Evolutionary conservation across 2,329 filamentous ascomycete genomes (phyloP).

Genomic region (Alternaria ethzedia): DNA sequence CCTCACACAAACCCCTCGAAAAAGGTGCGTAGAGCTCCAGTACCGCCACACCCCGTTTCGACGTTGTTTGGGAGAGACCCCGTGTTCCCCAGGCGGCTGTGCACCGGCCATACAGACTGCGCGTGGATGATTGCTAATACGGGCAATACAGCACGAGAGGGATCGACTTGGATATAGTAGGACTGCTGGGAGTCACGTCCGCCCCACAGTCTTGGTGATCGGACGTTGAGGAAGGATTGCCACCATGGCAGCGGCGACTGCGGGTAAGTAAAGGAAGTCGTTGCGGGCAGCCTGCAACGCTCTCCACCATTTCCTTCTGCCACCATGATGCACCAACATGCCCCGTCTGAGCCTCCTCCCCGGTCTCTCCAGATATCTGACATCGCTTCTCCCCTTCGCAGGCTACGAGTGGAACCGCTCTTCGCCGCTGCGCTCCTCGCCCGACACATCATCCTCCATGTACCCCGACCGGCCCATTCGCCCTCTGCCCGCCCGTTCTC

Average conservation of each 20-base stretch:
- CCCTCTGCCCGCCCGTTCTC: slow-evolving; percentile 84
- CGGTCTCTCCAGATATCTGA: slow-evolving; percentile 41
- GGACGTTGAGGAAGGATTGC: slow-evolving; percentile 31
- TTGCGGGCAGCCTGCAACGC: slow-evolving; percentile 29
- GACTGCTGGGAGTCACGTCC: slow-evolving; percentile 17
- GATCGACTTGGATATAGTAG: slow-evolving; percentile 7
- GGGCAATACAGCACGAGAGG: slow-evolving; percentile 21
- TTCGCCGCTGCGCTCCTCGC: slow-evolving; percentile 50
- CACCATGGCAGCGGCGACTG: slow-evolving; percentile 51
- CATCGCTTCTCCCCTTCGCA: slow-evolving; percentile 42
- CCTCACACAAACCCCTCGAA: slow-evolving; percentile 35
- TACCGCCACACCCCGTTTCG: slow-evolving; percentile 11
- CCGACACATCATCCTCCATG: slow-evolving; percentile 78
- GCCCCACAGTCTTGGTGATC: slow-evolving; percentile 21
- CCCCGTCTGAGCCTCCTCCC: slow-evolving; percentile 26
- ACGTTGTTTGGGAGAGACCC: not conserved
- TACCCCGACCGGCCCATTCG: slow-evolving; percentile 92
- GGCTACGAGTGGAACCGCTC: slow-evolving; percentile 52
- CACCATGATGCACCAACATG: slow-evolving; percentile 18
- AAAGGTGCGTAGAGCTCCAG: slow-evolving; percentile 38
- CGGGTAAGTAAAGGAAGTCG: slow-evolving; percentile 44
- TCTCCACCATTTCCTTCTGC: slow-evolving; percentile 29
- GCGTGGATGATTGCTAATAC: slow-evolving; percentile 21
- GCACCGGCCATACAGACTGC: not conserved
- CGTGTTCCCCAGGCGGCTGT: not conserved